Evolutionary conservation across 2,329 filamentous ascomycete species (phyloP).

Genomic region (Geoglossum cookeanum): DNA sequence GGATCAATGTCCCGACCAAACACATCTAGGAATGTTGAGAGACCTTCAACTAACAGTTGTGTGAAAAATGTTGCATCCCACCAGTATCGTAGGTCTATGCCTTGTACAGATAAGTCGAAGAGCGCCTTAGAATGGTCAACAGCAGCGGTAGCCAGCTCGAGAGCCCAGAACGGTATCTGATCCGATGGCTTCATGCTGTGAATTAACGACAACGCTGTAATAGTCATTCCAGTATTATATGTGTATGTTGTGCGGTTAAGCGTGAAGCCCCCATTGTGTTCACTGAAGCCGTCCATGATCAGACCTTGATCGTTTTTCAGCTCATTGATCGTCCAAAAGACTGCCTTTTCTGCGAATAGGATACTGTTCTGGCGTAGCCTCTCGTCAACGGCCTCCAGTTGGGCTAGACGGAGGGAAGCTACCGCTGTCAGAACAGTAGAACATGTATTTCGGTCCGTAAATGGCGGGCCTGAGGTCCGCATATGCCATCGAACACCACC

Average conservation of each 20-base stretch:
- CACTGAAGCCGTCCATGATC: conserved; percentile 8
- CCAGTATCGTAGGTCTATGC: conserved; percentile 8
- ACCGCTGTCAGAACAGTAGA: conserved; percentile 10
- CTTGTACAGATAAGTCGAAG: conserved; percentile 8
- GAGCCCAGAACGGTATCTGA: neutral
- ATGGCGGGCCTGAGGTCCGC: neutral
- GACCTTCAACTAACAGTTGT: conserved; percentile 10
- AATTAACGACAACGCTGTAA: conserved; percentile 8
- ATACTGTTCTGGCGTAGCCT: conserved; percentile 4
- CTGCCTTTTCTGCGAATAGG: conserved; percentile 5
- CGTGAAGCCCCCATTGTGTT: neutral
- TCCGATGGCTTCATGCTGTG: conserved; percentile 6
- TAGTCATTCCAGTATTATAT: conserved; percentile 10
- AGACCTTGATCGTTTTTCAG: conserved; percentile 8
- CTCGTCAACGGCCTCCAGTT: conserved; percentile 6
- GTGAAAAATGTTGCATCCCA: conserved; percentile 11
- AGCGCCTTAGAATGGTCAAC: conserved; percentile 8
- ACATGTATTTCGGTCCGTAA: conserved; percentile 8
- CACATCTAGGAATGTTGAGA: conserved; percentile 7
- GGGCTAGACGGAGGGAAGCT: conserved; percentile 1
- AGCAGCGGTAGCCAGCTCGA: conserved; percentile 6
- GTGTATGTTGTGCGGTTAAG: conserved; percentile 1
- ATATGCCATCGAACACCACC: conserved; percentile 11
- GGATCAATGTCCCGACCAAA: conserved; percentile 4
- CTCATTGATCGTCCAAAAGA: conserved; percentile 1